Evolutionary conservation across 2,329 filamentous ascomycete genomes (phyloP), one percentile per base, ranked within the genome.

Genomic region (Ophiostoma tasmaniense): DNA sequence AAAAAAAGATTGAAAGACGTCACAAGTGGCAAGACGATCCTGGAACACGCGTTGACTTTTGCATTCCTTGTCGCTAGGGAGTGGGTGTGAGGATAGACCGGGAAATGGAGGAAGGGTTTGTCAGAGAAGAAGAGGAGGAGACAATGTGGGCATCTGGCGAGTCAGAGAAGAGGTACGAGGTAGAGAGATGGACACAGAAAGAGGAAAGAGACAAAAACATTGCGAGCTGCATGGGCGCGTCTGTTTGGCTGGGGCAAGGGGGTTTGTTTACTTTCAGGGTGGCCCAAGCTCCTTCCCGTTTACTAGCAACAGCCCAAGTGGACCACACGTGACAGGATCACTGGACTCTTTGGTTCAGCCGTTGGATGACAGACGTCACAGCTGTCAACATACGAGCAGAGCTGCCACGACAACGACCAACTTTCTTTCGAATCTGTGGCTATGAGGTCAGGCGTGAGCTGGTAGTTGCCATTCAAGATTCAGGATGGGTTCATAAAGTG

Each of bases 241-340:
- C 39, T 68, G 67, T 64, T 69, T 68, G 70, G 70, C 55, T 67
- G 42, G 33, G n/a, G 64, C 13, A 39, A 42, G 14, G 22, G 45
- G 67, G 71, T 71, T 73, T 73, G 71, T 74, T 75, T 74, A 74
- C 73, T 73, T 72, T 73, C 64, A 67, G 8, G 33, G n/a, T 72
- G 72, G 72, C 66, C 72, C 68, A 68, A 73, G 72, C 72, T 73
- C 68, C 70, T 67, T 64, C 35, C 66, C 67, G 33, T 39, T 30
- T 28, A n/a, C 64, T 45, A 67, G 65, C 65, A 70, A 70, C 70
- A 64, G 35, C 59, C 30, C 20, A 45, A n/a, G 64, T 52, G 64
- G 39, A 17, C 1, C 14, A 11, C 64, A 66, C 42, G 64, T 65
- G 64, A 65, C 22, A 20, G 4, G 42, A 11, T 4, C 5, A 61